Evolutionary conservation across 116 monocot species (phyloP).

Genomic region (Posidonia oceanica): DNA sequence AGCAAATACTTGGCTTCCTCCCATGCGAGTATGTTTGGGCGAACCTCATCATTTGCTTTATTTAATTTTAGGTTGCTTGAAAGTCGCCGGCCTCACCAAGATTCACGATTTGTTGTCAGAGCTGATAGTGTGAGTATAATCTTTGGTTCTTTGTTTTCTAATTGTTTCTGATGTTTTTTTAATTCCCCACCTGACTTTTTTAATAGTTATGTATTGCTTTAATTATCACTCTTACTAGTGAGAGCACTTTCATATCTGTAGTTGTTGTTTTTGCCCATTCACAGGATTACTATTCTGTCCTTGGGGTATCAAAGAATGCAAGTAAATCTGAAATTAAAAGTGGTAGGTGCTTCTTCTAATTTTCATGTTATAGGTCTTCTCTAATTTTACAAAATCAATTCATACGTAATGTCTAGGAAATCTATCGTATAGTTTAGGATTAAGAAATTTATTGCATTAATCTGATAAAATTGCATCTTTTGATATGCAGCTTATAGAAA

Average conservation of each 20-base stretch:
- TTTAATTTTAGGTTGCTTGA: conserved; percentile 26
- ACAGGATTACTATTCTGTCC: conserved; percentile 91
- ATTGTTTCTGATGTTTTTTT: neutral
- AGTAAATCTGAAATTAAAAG: conserved; percentile 94
- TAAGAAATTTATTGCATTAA: neutral
- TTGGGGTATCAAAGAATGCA: conserved; percentile 87
- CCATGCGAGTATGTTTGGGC: conserved; percentile 18
- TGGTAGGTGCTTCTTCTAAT: conserved; percentile 28
- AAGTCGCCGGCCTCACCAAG: conserved; percentile 21
- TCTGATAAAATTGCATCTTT: neutral
- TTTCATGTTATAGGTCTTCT: too few relatives aligned
- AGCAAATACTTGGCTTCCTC: conserved; percentile 33
- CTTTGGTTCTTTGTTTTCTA: neutral
- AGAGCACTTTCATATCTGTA: neutral
- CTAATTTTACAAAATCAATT: too few relatives aligned
- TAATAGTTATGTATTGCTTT: neutral
- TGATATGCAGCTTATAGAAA: conserved; percentile 74
- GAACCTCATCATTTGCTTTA: conserved; percentile 18
- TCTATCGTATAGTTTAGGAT: too few relatives aligned
- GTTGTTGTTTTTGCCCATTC: neutral
- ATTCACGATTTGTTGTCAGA: conserved; percentile 54
- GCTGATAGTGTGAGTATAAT: conserved; percentile 57
- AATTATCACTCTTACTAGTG: neutral
- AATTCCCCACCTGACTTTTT: neutral
- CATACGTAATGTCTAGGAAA: too few relatives aligned